Evolutionary conservation across 257 asterid genomes (phyloP).

Genomic region (Thymus mandschuricus): DNA sequence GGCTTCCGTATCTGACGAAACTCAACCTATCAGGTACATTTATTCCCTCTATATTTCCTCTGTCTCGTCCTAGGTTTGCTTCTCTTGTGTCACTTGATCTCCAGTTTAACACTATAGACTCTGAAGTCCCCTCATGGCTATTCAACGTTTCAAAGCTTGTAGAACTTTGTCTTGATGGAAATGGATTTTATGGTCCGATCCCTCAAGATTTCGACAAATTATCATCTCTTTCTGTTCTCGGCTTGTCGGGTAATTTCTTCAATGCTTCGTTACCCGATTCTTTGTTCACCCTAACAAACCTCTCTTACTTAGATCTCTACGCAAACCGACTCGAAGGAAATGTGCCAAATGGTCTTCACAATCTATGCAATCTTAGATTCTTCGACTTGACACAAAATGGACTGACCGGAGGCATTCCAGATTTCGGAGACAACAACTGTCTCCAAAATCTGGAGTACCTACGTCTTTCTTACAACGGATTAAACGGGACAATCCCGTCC

Average conservation of each 20-base stretch:
- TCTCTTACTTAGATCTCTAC: too few species aligned
- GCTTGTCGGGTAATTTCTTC: background rate
- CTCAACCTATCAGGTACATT: slow-evolving; percentile 27
- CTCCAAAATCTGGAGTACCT: too few species aligned
- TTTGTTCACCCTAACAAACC: too few species aligned
- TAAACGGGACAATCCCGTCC: slow-evolving; percentile 22
- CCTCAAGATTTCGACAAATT: slow-evolving; percentile 9
- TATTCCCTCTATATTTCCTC: slow-evolving; percentile 23
- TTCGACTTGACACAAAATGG: slow-evolving; percentile 23
- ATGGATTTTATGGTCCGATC: slow-evolving; percentile 24
- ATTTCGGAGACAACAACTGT: too few species aligned
- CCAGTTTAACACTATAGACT: slow-evolving; percentile 30
- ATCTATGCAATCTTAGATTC: slow-evolving; percentile 31
- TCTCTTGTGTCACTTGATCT: slow-evolving; percentile 32
- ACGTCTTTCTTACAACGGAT: background rate
- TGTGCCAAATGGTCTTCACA: slow-evolving; percentile 4
- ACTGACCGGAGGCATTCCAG: background rate
- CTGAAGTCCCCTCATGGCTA: slow-evolving; percentile 28
- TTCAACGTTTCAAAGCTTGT: slow-evolving; percentile 19
- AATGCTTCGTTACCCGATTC: too few species aligned
- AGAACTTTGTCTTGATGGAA: slow-evolving; percentile 36
- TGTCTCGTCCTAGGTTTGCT: slow-evolving; percentile 17
- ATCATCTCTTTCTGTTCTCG: slow-evolving; percentile 24
- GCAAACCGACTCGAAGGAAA: background rate
- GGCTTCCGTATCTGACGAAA: slow-evolving; percentile 21